Evolutionary conservation across 495 filamentous ascomycete genomes (phyloP).

Genomic region (Penicillium diatomitis): DNA sequence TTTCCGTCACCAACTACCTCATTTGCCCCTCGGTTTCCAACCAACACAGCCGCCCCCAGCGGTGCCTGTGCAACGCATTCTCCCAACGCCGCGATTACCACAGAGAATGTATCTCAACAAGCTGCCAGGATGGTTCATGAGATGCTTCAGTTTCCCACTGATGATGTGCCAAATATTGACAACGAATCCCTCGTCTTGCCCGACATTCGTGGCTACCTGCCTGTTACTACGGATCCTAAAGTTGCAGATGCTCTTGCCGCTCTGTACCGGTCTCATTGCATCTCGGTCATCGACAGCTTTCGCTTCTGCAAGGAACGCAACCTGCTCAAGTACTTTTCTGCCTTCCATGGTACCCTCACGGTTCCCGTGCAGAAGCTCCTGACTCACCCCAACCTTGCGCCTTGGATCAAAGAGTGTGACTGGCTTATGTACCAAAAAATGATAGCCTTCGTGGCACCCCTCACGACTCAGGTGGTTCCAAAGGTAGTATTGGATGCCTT

Average conservation of each 20-base stretch:
- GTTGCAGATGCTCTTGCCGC: constrained; percentile 71
- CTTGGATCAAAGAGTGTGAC: constrained; percentile 93
- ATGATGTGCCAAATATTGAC: constrained; percentile 42
- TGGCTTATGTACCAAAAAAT: constrained; percentile 94
- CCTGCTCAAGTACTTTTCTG: constrained; percentile 89
- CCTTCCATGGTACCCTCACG: constrained; percentile 90
- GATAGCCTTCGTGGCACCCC: constrained; percentile 75
- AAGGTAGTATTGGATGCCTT: constrained; percentile 74
- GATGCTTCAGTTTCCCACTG: constrained; percentile 55
- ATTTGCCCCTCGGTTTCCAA: constrained; percentile 24
- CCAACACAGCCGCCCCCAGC: constrained; percentile 9
- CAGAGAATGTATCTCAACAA: constrained; percentile 35
- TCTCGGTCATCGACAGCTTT: constrained; percentile 86
- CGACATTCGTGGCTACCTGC: constrained; percentile 65
- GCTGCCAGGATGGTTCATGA: constrained; percentile 51
- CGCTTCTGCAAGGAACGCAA: constrained; percentile 92
- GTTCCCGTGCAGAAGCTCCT: constrained; percentile 96
- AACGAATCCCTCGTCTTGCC: constrained; percentile 68
- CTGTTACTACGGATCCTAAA: constrained; percentile 66
- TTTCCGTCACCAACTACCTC: constrained; percentile 55
- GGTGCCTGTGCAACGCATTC: constrained; percentile 24
- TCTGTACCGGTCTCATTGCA: constrained; percentile 88
- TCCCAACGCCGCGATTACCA: constrained; percentile 22
- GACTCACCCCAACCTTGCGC: constrained; percentile 66
- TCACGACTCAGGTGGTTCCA: constrained; percentile 84